phyloP scores from a whole-genome alignment of 2,329 filamentous ascomycete species.

The Hymenoscyphus occultus region DNA sequence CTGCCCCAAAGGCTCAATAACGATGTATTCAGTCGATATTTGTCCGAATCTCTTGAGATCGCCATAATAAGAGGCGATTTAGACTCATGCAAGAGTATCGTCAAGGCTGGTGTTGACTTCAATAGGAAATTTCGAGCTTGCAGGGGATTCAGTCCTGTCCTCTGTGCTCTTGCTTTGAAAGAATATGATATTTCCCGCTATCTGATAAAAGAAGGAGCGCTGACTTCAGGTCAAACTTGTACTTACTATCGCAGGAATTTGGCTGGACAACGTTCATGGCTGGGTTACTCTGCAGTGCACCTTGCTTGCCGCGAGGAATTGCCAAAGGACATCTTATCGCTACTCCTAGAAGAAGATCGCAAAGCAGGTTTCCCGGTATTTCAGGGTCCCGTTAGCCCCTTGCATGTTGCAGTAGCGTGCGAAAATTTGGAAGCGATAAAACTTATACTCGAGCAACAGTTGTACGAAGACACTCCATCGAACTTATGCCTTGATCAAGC shows the following conservation, averaged over 20 bases:
- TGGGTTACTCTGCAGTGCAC: not conserved
- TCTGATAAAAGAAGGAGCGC: not conserved
- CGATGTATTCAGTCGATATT: not conserved
- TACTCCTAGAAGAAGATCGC: not conserved
- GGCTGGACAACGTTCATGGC: too few relatives aligned
- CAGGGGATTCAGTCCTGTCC: slow-evolving; percentile 1
- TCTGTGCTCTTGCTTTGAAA: too few relatives aligned
- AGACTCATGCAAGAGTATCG: not conserved
- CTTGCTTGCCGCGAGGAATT: not conserved
- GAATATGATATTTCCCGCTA: too few relatives aligned
- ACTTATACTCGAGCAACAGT: not conserved
- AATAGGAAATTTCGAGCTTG: not conserved
- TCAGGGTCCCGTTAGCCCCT: slow-evolving; percentile 4
- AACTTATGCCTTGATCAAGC: too few relatives aligned
- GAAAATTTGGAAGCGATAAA: not conserved
- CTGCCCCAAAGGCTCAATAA: too few relatives aligned
- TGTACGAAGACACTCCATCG: not conserved
- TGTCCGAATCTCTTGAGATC: not conserved
- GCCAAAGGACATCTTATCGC: not conserved
- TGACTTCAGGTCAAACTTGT: too few relatives aligned
- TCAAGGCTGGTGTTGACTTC: not conserved
- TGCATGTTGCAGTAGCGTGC: slow-evolving; percentile 4
- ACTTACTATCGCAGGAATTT: too few relatives aligned
- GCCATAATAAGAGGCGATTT: slow-evolving; percentile 4
- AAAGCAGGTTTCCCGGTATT: not conserved